Conservation (phyloP, 192 early-diverging fungal genomes). For the Spinellus fusiger region DNA sequence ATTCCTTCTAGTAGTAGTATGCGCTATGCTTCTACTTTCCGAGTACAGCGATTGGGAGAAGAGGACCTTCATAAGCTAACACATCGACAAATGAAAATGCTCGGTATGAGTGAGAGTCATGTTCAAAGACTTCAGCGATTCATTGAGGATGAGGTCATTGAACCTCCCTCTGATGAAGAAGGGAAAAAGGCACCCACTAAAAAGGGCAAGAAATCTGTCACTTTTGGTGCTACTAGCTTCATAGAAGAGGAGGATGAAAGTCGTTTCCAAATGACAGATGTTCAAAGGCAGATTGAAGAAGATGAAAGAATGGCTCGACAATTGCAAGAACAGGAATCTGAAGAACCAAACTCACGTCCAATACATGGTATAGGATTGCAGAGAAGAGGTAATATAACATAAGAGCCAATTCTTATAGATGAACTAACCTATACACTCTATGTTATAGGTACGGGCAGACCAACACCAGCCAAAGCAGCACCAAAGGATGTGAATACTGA, state of each 20-base stretch:
- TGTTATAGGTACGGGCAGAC: slow-evolving; percentile 31
- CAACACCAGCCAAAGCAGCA: slow-evolving; percentile 42
- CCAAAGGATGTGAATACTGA: slow-evolving; percentile 42
- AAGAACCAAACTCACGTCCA: slow-evolving; percentile 13
- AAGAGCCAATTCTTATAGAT: slow-evolving; percentile 3
- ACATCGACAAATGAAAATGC: slow-evolving; percentile 60
- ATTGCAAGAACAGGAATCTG: slow-evolving; percentile 73
- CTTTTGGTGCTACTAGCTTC: slow-evolving; percentile 23
- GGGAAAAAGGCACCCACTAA: not conserved
- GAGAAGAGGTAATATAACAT: slow-evolving; percentile 8
- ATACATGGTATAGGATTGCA: not conserved
- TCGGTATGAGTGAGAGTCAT: slow-evolving; percentile 84
- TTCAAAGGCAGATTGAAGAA: slow-evolving; percentile 55
- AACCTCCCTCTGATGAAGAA: slow-evolving; percentile 40
- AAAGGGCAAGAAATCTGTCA: slow-evolving; percentile 36
- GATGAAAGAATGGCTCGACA: slow-evolving; percentile 85
- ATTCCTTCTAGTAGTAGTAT: slow-evolving; percentile 63
- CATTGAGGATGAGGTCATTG: slow-evolving; percentile 43
- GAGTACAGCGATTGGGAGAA: slow-evolving; percentile 74
- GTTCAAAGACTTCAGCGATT: slow-evolving; percentile 69
- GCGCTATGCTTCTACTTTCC: slow-evolving; percentile 80
- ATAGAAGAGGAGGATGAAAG: slow-evolving; percentile 27
- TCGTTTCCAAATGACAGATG: slow-evolving; percentile 10
- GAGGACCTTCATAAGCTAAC: slow-evolving; percentile 70
- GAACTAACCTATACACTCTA: not conserved